Evolutionary conservation across 371 early-diverging fungal species (phyloP).

Genomic region (Rhizopus arrhizus): DNA sequence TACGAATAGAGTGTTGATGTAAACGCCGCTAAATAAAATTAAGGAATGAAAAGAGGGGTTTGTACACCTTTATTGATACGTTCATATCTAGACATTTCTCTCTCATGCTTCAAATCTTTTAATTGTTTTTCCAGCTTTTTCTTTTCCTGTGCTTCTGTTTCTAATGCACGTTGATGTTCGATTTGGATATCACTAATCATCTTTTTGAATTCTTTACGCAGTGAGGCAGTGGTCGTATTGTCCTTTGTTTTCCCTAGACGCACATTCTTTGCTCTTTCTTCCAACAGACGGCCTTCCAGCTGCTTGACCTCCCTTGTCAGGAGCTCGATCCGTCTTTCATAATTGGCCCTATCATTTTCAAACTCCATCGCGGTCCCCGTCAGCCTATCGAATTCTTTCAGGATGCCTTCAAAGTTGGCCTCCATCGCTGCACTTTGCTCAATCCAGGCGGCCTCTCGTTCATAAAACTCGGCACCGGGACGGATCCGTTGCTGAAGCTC

Average conservation of each 20-base stretch:
- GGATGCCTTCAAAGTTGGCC: conserved; percentile 56
- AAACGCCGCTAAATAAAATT: neutral
- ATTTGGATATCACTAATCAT: conserved; percentile 58
- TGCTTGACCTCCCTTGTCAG: conserved; percentile 33
- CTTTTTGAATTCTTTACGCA: conserved; percentile 63
- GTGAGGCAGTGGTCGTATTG: conserved; percentile 54
- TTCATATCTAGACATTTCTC: conserved; percentile 53
- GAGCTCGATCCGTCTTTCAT: conserved; percentile 47
- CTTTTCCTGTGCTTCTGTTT: conserved; percentile 59
- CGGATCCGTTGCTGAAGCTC: conserved; percentile 15
- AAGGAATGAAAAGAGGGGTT: conserved; percentile 33
- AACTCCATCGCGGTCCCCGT: conserved; percentile 60
- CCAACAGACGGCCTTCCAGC: conserved; percentile 40
- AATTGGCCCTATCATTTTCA: conserved; percentile 48
- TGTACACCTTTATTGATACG: conserved; percentile 56
- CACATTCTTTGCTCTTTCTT: conserved; percentile 42
- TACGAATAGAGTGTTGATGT: neutral
- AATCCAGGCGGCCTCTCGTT: conserved; percentile 46
- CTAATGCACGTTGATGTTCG: conserved; percentile 58
- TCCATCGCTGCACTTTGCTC: conserved; percentile 48
- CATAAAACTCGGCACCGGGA: conserved; percentile 28
- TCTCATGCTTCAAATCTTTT: conserved; percentile 60
- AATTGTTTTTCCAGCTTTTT: conserved; percentile 50
- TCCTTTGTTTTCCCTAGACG: conserved; percentile 28
- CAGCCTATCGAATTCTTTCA: conserved; percentile 61